A percentile compares a stretch with the other conserved stretches of the same genome.
Evolutionary conservation across 257 asterid species (phyloP).

Genomic region (Salvia rosmarinus): DNA sequence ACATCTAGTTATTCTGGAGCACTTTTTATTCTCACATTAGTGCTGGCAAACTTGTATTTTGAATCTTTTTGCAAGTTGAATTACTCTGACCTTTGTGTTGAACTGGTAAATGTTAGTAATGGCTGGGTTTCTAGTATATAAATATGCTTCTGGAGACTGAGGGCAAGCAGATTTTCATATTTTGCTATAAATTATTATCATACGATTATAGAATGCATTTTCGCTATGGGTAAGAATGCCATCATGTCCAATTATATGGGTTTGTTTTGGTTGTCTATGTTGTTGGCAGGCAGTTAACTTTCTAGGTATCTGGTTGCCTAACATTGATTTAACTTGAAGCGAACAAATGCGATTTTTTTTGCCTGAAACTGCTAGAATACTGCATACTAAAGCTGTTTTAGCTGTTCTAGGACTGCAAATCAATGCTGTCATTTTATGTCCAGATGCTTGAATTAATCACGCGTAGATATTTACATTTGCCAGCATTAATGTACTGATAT

Average conservation of each 20-base stretch:
- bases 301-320: background rate
- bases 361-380: conserved; percentile 8
- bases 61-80: background rate
- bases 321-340: conserved; percentile 10
- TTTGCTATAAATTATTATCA: conserved; percentile 1
- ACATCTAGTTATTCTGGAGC: background rate
- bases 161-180: background rate
- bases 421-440: background rate
- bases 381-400: background rate
- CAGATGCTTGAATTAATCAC: background rate
- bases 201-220: background rate
- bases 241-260: conserved; percentile 7
- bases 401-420: background rate
- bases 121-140: conserved; percentile 4
- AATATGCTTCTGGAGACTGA: background rate
- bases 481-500: background rate
- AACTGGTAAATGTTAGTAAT: conserved; percentile 24
- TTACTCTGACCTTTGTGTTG: background rate
- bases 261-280: conserved; percentile 9
- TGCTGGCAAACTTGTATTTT: conserved; percentile 10
- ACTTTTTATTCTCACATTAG: conserved; percentile 8
- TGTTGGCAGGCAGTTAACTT: background rate
- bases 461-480: background rate
- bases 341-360: background rate
- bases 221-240: conserved; percentile 1